Conservation (phyloP, 2,329 filamentous ascomycete genomes). For the Endoconidiophora polonica region DNA sequence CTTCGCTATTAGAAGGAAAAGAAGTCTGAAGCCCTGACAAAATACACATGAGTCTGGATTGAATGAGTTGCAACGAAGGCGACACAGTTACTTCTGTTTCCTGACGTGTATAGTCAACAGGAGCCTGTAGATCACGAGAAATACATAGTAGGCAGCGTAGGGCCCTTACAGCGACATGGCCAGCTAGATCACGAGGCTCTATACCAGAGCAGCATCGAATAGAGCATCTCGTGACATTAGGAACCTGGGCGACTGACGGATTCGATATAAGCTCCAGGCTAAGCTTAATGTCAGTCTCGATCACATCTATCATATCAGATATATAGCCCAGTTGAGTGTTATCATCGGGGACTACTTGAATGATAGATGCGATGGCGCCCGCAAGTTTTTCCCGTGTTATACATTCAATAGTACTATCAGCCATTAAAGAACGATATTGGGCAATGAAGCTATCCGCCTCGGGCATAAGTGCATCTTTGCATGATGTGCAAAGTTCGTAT, state of each 20-base stretch:
- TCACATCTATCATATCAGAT: slow-evolving; percentile 10
- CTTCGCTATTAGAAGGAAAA: slow-evolving; percentile 45
- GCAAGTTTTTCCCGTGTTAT: slow-evolving; percentile 52
- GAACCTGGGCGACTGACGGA: not conserved
- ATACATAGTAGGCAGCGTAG: slow-evolving; percentile 54
- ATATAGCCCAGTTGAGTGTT: slow-evolving; percentile 31
- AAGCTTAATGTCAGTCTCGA: slow-evolving; percentile 16
- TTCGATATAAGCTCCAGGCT: slow-evolving; percentile 6
- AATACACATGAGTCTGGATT: slow-evolving; percentile 30
- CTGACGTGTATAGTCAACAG: slow-evolving; percentile 39
- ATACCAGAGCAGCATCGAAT: slow-evolving; percentile 10
- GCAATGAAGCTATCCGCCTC: slow-evolving; percentile 53
- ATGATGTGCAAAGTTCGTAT: slow-evolving; percentile 56
- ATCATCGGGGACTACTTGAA: slow-evolving; percentile 49
- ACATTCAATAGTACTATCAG: slow-evolving; percentile 24
- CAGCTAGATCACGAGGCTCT: slow-evolving; percentile 25
- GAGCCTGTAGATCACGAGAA: slow-evolving; percentile 51
- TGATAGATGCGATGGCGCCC: slow-evolving; percentile 50
- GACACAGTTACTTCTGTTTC: slow-evolving; percentile 12
- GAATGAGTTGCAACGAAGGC: slow-evolving; percentile 20
- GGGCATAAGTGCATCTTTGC: slow-evolving; percentile 47
- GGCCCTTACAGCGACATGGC: slow-evolving; percentile 36
- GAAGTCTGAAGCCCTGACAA: slow-evolving; percentile 30
- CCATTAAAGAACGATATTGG: slow-evolving; percentile 49
- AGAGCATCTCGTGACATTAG: slow-evolving; percentile 9